Conservation (phyloP, 2,329 filamentous ascomycete genomes). For the Zymoseptoria ardabiliae region DNA sequence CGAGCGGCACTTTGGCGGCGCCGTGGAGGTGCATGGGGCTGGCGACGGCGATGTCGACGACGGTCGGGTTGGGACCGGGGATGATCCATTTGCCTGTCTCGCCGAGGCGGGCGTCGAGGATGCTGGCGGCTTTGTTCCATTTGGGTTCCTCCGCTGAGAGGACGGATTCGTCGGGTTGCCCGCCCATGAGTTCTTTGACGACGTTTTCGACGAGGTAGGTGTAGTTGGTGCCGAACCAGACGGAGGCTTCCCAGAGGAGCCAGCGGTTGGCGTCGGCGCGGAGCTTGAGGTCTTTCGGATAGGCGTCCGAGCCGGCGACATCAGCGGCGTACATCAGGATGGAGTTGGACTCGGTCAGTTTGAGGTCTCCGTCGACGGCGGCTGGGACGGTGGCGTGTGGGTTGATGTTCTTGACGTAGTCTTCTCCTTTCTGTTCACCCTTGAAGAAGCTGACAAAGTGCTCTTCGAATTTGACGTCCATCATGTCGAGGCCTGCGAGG, state of each 20-base stretch:
- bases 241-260: conserved; percentile 37
- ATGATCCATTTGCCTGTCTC: conserved; percentile 32
- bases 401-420: conserved; percentile 31
- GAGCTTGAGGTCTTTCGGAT: conserved; percentile 34
- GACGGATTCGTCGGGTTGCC: conserved; percentile 30
- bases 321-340: conserved; percentile 39
- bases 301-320: conserved; percentile 24
- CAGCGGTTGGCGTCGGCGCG: conserved; percentile 36
- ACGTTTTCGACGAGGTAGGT: conserved; percentile 36
- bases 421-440: conserved; percentile 33
- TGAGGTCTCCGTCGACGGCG: conserved; percentile 33
- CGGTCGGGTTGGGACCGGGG: conserved; percentile 32
- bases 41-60: conserved; percentile 38
- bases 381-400: conserved; percentile 35
- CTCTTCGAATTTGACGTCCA: conserved; percentile 31
- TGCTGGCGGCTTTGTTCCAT: conserved; percentile 32
- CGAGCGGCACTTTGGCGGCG: conserved; percentile 31
- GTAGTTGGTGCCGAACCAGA: conserved; percentile 37
- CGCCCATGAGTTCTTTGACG: conserved; percentile 34
- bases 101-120: conserved; percentile 32
- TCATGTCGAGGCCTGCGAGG: conserved; percentile 34
- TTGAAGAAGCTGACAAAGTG: conserved; percentile 36
- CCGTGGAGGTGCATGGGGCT: conserved; percentile 34
- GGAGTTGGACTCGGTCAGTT: conserved; percentile 38
- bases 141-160: conserved; percentile 31